Percentiles rank a stretch among this genome's conserved stretches.
These are phyloP conservation scores for Ophiostoma piceae DNA, from an alignment of 2,329 filamentous ascomycete species.

Conservation along the genomic window DNA sequence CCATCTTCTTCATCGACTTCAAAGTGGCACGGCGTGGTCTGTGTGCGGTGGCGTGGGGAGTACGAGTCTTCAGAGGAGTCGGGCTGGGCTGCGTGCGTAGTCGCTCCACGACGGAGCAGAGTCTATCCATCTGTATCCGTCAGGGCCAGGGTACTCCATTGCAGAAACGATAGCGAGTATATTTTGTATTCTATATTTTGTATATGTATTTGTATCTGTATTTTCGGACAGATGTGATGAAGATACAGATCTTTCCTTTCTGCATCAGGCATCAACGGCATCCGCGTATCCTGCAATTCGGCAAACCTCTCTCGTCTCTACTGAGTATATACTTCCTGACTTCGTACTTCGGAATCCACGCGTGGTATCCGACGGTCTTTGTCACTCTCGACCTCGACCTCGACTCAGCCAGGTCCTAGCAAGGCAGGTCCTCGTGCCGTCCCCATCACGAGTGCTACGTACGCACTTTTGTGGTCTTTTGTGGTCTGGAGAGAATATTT, in stretches of 20 bases:
- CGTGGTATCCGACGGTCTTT: background rate
- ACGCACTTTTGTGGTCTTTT: background rate
- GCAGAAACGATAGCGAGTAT: background rate
- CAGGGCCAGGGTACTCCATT: background rate
- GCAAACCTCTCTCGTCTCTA: no score
- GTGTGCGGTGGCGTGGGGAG: background rate
- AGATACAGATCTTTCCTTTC: no score
- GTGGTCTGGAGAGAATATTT: background rate
- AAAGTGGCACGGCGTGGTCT: background rate
- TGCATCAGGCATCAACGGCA: background rate
- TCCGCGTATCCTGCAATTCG: background rate
- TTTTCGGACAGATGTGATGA: no score
- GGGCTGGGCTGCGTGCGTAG: background rate
- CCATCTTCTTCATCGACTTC: background rate
- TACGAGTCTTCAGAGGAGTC: background rate
- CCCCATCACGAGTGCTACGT: constrained; percentile 8
- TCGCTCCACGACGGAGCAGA: background rate
- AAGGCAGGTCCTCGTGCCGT: background rate
- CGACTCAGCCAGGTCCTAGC: background rate
- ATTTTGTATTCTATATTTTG: no score
- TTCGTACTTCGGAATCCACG: background rate
- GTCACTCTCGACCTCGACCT: background rate
- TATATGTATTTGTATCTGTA: no score
- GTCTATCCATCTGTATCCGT: background rate
- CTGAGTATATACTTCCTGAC: no score